Evolutionary conservation across 345 rosid species (phyloP).

Genomic region (Noccaea caerulescens): DNA sequence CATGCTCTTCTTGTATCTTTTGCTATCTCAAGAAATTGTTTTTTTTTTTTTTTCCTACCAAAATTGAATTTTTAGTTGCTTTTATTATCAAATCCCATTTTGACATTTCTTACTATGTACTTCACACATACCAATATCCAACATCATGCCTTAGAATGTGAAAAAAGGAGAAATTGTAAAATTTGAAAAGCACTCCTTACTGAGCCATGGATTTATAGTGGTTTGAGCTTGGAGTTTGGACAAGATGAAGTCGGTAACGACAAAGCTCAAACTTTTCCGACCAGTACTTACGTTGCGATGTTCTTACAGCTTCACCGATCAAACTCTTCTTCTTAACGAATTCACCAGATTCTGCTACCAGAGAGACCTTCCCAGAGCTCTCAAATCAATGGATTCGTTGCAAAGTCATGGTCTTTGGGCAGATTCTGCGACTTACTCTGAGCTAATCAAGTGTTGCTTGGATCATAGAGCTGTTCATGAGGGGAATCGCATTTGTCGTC

Average conservation of each 20-base stretch:
- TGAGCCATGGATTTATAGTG: not conserved
- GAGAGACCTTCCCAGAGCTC: slow-evolving; percentile 62
- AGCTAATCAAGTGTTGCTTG: slow-evolving; percentile 64
- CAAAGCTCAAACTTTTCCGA: slow-evolving; percentile 29
- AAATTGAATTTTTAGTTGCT: not conserved
- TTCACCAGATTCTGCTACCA: slow-evolving; percentile 59
- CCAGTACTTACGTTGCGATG: slow-evolving; percentile 6
- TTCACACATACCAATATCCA: not conserved
- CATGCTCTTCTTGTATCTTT: not conserved
- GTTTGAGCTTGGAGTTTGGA: slow-evolving; percentile 2
- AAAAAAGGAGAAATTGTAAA: not conserved
- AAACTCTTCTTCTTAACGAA: slow-evolving; percentile 45
- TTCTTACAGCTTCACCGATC: slow-evolving; percentile 24
- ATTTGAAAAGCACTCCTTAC: not conserved
- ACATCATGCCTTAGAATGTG: not conserved
- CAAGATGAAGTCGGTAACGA: slow-evolving; percentile 26
- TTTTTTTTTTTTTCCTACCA: not conserved
- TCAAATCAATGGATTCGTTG: slow-evolving; percentile 57
- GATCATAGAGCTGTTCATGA: slow-evolving; percentile 53
- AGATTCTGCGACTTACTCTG: slow-evolving; percentile 54
- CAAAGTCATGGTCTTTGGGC: slow-evolving; percentile 57
- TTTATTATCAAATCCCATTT: not conserved
- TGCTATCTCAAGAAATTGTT: not conserved
- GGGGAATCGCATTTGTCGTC: slow-evolving; percentile 55
- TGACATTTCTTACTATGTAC: not conserved